phyloP scores from a whole-genome alignment of 2,329 filamentous ascomycete species.

The Aspergillus thermomutatus region DNA sequence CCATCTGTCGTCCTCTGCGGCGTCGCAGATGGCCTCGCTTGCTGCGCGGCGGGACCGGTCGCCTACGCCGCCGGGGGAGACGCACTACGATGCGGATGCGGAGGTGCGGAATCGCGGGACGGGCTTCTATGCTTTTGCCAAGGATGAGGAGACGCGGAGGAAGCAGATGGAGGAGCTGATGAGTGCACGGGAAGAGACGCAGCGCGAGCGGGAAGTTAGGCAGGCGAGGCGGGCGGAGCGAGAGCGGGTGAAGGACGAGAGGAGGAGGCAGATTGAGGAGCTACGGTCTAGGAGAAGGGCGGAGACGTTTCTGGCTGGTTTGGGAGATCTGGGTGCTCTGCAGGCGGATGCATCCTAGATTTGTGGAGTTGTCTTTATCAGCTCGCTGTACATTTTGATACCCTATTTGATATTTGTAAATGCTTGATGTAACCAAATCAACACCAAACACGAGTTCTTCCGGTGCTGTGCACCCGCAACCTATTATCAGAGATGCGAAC shows the following conservation, averaged over 20 bases:
- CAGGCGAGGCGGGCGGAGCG: constrained; percentile 58
- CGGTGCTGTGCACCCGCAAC: too few species aligned
- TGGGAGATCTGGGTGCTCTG: constrained; percentile 36
- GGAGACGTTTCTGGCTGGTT: constrained; percentile 66
- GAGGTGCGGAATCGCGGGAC: constrained; percentile 87
- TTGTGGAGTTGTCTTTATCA: constrained; percentile 1
- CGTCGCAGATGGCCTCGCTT: constrained; percentile 71
- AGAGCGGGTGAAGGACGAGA: constrained; percentile 60
- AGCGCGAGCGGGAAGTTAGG: constrained; percentile 56
- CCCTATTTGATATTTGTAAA: constrained; percentile 2
- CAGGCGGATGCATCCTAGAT: not conserved
- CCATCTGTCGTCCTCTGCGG: constrained; percentile 63
- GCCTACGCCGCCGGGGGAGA: constrained; percentile 72
- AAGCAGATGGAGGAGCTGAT: constrained; percentile 74
- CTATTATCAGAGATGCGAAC: not conserved
- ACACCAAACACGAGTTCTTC: too few species aligned
- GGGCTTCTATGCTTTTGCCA: constrained; percentile 87
- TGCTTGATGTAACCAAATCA: too few species aligned
- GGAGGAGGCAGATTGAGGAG: constrained; percentile 48
- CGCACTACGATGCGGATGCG: constrained; percentile 79
- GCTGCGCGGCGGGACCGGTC: constrained; percentile 75
- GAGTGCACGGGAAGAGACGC: constrained; percentile 65
- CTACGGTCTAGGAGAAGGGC: constrained; percentile 64
- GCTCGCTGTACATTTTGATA: constrained; percentile 7
- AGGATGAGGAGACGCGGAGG: constrained; percentile 64